Base-by-base conservation (phyloP, 768 basidiomycete genomes). In the Suillus hirtellus region DNA sequence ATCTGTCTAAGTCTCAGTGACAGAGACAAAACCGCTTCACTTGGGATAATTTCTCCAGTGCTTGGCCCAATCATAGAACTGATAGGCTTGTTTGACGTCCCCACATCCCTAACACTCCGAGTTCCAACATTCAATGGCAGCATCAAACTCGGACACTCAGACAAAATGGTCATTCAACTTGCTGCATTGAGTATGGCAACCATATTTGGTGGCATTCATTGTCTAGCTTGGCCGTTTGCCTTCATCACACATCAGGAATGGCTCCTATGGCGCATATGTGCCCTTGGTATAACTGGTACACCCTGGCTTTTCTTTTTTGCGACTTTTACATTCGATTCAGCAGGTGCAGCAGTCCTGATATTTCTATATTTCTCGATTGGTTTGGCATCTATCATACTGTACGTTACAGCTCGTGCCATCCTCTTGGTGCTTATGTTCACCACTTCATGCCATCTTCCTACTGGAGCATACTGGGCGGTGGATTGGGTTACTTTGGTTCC, bases 211-310 rank as follows among this genome's bases (percentile, higher is more conserved):
- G n/a, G n/a, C 46, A 46, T 46, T 4, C 73, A 76, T 62, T 70
- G 68, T 56, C 52, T 66, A 2, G 70, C 70, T 2, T 74, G 72
- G 75, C 60, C 55, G 5, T 46, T 12, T 21, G 11, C 46, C 46
- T 46, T 46, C 11, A 4, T 0, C 4, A 46, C 46, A 46, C 15
- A 34, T 17, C 53, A 34, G 21, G 65, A 72, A 37, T 66, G 56
- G 59, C 53, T 60, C 34, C 43, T 70, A 19, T 75, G 73, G 73
- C 66, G 66, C 38, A 52, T 62, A 2, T 64, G 65, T 9, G 65
- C 68, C 0, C 14, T 65, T 3, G 7, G 59, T 17, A 62, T 74
- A 7, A 46, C 59, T 1, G 65, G 21, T 53, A 47, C 21, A 58
- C 44, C 52, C 0, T 19, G 34, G 31, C 4, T 49, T 49, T 10